Evolutionary conservation across 441 rosid species (phyloP), one percentile per base, ranked within the genome.

Genomic region (Pelargonium australe): DNA sequence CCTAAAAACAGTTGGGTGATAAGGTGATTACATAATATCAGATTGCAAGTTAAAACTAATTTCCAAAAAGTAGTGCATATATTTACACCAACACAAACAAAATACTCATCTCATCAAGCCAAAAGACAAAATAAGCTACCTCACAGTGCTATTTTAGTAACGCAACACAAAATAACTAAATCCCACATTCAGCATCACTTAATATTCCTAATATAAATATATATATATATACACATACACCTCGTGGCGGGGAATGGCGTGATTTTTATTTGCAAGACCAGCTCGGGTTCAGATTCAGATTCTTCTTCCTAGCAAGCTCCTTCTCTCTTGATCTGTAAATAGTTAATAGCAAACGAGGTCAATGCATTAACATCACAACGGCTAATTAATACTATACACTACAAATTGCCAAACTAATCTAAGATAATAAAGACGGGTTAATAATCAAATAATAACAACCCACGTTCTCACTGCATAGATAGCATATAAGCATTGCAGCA

Each of bases 291-390:
- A 31, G 37, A 31, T 53, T 53, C 60, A 53, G 72, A 71, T 72
- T 75, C 81, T 53, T 72, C 74, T 71, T 63, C 70, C 77, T 49
- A 31, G 37, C 37, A 31, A 53, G 31, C 16, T 41, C 70, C 70
- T 41, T 60, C 66, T 45, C 40, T 53, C 37, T 19, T 55, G 77
- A 72, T 71, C 85, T 81, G 82, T 61, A 69, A 37, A 41, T 44
- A 19, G 75, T 65, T 61, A 11, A 71, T 74, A 72, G 76, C 68
- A 64, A 75, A 75, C 72, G 67, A 78, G 69, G 83, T 75, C 85
- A 77, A 81, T 73, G 70, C 75, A 71, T 70, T 74, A 66, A 76
- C n/a, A 20, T 47, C 6, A 14, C 65, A 73, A 16, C 43, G 40
- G 53, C 23, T 70, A 16, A 66, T 13, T 23, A 41, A 14, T 72